phyloP scores from a whole-genome alignment of 1,284 basidiomycete genomes.

The Trichosporon inkin region DNA sequence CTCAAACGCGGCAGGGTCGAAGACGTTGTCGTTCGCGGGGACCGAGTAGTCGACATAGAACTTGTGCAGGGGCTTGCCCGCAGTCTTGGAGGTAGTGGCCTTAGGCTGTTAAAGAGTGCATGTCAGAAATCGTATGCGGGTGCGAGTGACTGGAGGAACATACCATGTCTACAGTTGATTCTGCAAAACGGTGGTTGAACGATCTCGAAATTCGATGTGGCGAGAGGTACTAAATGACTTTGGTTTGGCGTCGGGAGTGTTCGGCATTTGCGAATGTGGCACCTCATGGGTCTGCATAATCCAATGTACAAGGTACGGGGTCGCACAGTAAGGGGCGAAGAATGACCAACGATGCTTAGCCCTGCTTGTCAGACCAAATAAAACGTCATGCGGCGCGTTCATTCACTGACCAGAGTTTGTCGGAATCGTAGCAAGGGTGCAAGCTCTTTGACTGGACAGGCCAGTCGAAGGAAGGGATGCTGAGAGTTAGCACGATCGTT shows the following conservation, averaged over 20 bases:
- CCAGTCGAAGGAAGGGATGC: slow-evolving; percentile 43
- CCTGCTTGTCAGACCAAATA: too few relatives aligned
- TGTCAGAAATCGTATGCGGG: background rate
- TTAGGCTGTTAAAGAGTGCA: slow-evolving; percentile 36
- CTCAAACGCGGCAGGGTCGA: slow-evolving; percentile 85
- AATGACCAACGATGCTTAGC: too few relatives aligned
- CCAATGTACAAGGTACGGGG: too few relatives aligned
- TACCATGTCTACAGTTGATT: slow-evolving; percentile 28
- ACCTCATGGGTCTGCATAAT: too few relatives aligned
- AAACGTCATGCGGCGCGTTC: too few relatives aligned
- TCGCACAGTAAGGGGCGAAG: too few relatives aligned
- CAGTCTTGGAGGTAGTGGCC: slow-evolving; percentile 46
- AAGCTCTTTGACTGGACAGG: slow-evolving; percentile 36
- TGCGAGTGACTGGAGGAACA: slow-evolving; percentile 1
- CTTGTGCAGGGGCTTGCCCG: slow-evolving; percentile 73
- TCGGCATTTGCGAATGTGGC: too few relatives aligned
- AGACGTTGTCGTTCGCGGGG: slow-evolving; percentile 83
- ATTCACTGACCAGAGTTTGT: slow-evolving; percentile 26
- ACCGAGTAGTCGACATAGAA: slow-evolving; percentile 93
- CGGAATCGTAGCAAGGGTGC: slow-evolving; percentile 42
- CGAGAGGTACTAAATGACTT: too few relatives aligned
- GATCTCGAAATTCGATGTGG: too few relatives aligned
- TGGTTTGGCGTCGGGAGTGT: too few relatives aligned
- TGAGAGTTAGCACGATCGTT: slow-evolving; percentile 11
- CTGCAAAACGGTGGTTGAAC: slow-evolving; percentile 25